Evolutionary conservation across 2,329 filamentous ascomycete species (phyloP), one percentile per base, ranked within the genome.

Genomic region (Claviceps cyperi): DNA sequence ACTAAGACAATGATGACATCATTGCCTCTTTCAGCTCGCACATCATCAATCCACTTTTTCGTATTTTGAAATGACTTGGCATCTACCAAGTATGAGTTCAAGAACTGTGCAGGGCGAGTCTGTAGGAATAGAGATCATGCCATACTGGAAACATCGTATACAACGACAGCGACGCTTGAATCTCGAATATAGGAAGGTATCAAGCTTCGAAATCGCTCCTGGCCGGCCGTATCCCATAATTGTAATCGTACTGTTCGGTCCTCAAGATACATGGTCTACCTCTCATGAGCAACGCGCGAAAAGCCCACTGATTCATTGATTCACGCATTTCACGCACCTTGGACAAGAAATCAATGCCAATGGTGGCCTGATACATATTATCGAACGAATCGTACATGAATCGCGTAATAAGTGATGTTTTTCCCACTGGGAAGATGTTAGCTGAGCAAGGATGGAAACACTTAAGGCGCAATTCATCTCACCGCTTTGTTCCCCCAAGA

Each of bases 381-480:
- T 98, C 92, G 75, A 98, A 98, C 46, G 92, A 97, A 71, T 98
- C 92, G 77, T 98, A 98, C 92, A 98, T 98, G 76, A 98, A 98
- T 57, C 92, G 84, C 58, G 92, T 98, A 67, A 98, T 98, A 61
- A 98, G 74, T 54, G 92, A 98, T 35, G 92, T 98, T 75, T 98
- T 98, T 66, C 92, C 92, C 61, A 98, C 92, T 97, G 66, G 56
- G 52, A 49, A 49, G 46, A 43, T 45, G 47, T 66, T 56, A 64
- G 64, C 58, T 35, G 7, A 32, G 5, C 22, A 8, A 43, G n/a
- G 4, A 41, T 45, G 1, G 17, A 14, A 21, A 19, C 11, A 19
- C 7, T 28, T n/a, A 32, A 38, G 7, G n/a, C 14, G 11, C 51
- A 53, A 41, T 48, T 54, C 48, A 49, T 57, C 81, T 68, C 88